These are phyloP conservation scores for Wallacemonas rigidus DNA, from an alignment of 208 protist species.

Conservation along the genomic window DNA sequence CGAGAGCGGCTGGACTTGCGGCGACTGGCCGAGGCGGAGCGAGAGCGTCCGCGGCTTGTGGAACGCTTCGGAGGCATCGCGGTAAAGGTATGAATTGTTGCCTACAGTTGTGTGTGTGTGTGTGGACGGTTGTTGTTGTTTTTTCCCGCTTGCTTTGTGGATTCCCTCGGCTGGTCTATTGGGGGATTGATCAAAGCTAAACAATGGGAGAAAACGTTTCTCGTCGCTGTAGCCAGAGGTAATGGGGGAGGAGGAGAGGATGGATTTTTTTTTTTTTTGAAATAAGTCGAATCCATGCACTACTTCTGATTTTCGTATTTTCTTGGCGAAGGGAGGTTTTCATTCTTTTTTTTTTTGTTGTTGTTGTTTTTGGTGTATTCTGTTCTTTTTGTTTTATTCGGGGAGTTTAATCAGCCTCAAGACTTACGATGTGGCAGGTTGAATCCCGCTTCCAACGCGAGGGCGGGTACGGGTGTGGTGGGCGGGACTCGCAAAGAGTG, in stretches of 20 bases:
- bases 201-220: too few relatives aligned
- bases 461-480: too few relatives aligned
- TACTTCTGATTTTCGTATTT: background rate
- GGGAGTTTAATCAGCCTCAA: too few relatives aligned
- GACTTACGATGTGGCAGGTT: too few relatives aligned
- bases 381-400: background rate
- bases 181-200: too few relatives aligned
- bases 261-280: slow-evolving; percentile 1
- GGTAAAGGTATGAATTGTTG: background rate
- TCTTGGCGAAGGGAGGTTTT: background rate
- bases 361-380: background rate
- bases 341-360: background rate
- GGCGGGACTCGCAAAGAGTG: too few relatives aligned
- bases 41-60: slow-evolving; percentile 31
- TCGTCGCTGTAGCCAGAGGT: too few relatives aligned
- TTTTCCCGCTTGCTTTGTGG: background rate
- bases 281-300: too few relatives aligned
- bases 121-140: background rate
- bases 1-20: slow-evolving; percentile 32
- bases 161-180: too few relatives aligned
- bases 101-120: slow-evolving; percentile 2
- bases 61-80: slow-evolving; percentile 48
- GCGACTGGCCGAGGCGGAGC: slow-evolving; percentile 24
- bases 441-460: too few relatives aligned
- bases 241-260: too few relatives aligned